These are phyloP conservation scores for Nannochloropsis gaditana DNA, from an alignment of 108 stramenopile genomes.

Conservation along the genomic window DNA sequence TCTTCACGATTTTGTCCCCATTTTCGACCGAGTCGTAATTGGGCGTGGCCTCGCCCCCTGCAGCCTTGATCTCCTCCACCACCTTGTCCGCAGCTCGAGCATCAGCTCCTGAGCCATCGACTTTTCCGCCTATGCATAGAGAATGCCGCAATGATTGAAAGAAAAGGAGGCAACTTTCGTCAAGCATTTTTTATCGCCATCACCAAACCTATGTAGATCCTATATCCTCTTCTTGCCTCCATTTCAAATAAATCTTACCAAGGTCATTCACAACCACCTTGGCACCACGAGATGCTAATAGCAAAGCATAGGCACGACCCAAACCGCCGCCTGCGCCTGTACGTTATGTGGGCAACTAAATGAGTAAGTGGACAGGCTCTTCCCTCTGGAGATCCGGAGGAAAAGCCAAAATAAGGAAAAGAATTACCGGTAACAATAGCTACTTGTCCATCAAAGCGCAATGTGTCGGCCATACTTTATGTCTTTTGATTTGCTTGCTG, in stretches of 20 bases:
- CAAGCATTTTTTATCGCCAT: no score
- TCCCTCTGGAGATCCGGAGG: not conserved
- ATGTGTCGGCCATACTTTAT: not conserved
- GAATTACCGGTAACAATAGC: conserved; percentile 43
- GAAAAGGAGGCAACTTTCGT: not conserved
- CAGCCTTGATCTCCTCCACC: conserved; percentile 30
- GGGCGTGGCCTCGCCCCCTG: conserved; percentile 38
- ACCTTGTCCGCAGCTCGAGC: conserved; percentile 38
- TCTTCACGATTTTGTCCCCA: conserved; percentile 44
- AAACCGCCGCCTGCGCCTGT: not conserved
- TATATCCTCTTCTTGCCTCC: conserved; percentile 16
- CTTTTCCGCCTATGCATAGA: not conserved
- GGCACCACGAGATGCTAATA: conserved; percentile 39
- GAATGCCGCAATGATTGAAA: not conserved
- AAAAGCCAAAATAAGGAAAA: not conserved
- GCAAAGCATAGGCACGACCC: conserved; percentile 25
- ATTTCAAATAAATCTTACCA: conserved; percentile 21
- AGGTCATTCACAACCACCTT: conserved; percentile 48
- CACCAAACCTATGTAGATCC: no score
- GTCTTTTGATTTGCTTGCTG: no score
- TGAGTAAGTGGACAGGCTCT: conserved; percentile 4
- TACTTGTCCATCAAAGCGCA: conserved; percentile 45
- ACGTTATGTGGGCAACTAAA: not conserved
- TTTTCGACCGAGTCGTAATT: conserved; percentile 28
- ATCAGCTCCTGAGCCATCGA: not conserved